Percentiles rank a stretch among this genome's conserved stretches.
Evolutionary conservation across 345 rosid genomes (phyloP).

Genomic region (Citrus trifoliata): DNA sequence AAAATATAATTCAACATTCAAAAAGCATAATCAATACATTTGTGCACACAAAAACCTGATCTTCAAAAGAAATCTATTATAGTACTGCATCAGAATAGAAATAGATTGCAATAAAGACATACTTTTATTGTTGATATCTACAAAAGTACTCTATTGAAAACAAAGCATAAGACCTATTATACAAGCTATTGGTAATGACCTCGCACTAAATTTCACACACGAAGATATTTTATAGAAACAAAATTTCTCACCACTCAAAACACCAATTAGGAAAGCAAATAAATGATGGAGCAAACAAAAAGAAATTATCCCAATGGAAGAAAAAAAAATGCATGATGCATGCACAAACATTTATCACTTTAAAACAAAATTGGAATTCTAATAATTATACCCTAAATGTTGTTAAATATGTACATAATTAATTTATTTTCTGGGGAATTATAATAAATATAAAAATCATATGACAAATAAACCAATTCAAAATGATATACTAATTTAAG

Average conservation of each 20-base stretch:
- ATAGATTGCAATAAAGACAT: background rate
- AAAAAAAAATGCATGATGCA: background rate
- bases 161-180: background rate
- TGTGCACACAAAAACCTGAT: background rate
- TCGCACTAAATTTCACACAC: background rate
- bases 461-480: background rate
- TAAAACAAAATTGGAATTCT: background rate
- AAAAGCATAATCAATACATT: background rate
- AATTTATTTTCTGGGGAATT: background rate
- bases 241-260: background rate
- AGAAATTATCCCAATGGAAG: background rate
- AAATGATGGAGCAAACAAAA: background rate
- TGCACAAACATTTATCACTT: background rate
- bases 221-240: background rate
- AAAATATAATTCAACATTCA: background rate
- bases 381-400: background rate
- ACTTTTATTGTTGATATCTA: background rate
- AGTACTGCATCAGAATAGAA: background rate
- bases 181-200: background rate
- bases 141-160: background rate
- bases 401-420: background rate
- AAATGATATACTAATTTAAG: slow-evolving; percentile 8
- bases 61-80: background rate
- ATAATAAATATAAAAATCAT: background rate
- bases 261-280: background rate